These are phyloP conservation scores for Fusarium paranaense DNA, from an alignment of 2,329 filamentous ascomycete genomes.

Conservation along the genomic window DNA sequence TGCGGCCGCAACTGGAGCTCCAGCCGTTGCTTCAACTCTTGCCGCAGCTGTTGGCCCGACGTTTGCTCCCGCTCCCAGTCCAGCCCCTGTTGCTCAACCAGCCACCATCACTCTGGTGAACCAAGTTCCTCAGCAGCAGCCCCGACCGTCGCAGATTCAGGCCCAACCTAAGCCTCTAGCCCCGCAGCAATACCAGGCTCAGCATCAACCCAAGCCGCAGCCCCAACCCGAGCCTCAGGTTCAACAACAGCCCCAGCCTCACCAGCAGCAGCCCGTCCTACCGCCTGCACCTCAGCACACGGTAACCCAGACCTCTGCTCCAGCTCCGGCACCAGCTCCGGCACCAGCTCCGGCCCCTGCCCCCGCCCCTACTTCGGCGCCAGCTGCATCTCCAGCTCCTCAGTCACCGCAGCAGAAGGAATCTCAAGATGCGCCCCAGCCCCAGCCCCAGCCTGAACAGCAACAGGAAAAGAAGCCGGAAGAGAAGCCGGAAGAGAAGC, in stretches of 20 bases:
- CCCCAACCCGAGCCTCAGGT: not conserved
- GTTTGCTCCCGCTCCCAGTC: not conserved
- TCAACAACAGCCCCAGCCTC: not conserved
- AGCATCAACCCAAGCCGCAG: not conserved
- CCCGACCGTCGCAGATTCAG: slow-evolving; percentile 11
- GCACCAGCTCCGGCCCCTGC: not conserved
- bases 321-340: not conserved
- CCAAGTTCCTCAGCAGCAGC: slow-evolving; percentile 12
- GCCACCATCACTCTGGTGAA: slow-evolving; percentile 19
- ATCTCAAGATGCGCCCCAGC: not conserved
- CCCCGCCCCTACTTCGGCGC: not conserved
- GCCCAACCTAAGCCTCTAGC: not conserved
- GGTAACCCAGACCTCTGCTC: not conserved
- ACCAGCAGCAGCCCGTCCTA: not conserved
- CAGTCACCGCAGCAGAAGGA: slow-evolving; percentile 13
- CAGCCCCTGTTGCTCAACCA: slow-evolving; percentile 13
- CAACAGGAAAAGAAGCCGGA: slow-evolving; percentile 13
- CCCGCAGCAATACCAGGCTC: slow-evolving; percentile 8
- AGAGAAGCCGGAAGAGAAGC: slow-evolving; percentile 9
- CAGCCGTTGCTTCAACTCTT: slow-evolving; percentile 12
- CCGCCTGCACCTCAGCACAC: not conserved
- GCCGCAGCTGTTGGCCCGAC: slow-evolving; percentile 10
- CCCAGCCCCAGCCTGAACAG: not conserved
- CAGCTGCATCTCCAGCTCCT: not conserved
- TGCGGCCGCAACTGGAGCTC: slow-evolving; percentile 19